Percentiles rank a stretch among this genome's conserved stretches.
phyloP scores from a whole-genome alignment of 2,329 filamentous ascomycete genomes.

The Aspergillus sp. region DNA sequence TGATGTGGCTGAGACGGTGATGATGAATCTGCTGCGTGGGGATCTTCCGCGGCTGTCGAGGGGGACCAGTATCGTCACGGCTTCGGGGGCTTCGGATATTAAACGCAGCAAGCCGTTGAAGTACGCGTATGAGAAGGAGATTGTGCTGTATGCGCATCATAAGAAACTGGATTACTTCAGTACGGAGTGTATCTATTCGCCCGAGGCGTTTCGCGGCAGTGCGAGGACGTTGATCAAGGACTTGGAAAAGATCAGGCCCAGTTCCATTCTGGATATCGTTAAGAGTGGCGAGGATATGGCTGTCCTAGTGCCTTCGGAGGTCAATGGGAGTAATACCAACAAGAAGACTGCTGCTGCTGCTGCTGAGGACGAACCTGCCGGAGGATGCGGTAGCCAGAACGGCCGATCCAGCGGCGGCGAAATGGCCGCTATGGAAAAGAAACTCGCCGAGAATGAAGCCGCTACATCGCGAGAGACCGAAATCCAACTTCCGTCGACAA shows the following conservation, averaged over 20 bases:
- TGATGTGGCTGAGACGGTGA: slow-evolving; percentile 90
- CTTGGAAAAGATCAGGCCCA: slow-evolving; percentile 83
- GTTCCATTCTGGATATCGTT: slow-evolving; percentile 90
- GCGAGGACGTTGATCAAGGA: slow-evolving; percentile 91
- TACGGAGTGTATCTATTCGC: slow-evolving; percentile 97
- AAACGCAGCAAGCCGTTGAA: slow-evolving; percentile 95
- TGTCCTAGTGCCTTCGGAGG: slow-evolving; percentile 61
- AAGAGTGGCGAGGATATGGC: slow-evolving; percentile 95
- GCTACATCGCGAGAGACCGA: slow-evolving; percentile 59
- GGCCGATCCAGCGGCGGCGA: slow-evolving; percentile 62
- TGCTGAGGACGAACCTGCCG: slow-evolving; percentile 46
- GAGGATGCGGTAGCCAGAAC: slow-evolving; percentile 67
- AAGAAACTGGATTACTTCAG: slow-evolving; percentile 97
- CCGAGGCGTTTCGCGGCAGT: slow-evolving; percentile 90
- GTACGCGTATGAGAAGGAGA: slow-evolving; percentile 98
- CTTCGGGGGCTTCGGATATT: slow-evolving; percentile 69
- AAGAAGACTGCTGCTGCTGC: slow-evolving; percentile 10
- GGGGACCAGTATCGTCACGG: slow-evolving; percentile 83
- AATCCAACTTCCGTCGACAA: slow-evolving; percentile 39
- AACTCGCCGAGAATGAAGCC: slow-evolving; percentile 56
- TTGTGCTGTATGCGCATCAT: slow-evolving; percentile 94
- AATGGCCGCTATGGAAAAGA: slow-evolving; percentile 73
- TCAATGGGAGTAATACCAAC: slow-evolving; percentile 23
- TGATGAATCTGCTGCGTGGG: slow-evolving; percentile 92
- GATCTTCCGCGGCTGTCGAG: slow-evolving; percentile 80